Conservation (phyloP, 179 eudicot species). For the Beta lomatogona region DNA sequence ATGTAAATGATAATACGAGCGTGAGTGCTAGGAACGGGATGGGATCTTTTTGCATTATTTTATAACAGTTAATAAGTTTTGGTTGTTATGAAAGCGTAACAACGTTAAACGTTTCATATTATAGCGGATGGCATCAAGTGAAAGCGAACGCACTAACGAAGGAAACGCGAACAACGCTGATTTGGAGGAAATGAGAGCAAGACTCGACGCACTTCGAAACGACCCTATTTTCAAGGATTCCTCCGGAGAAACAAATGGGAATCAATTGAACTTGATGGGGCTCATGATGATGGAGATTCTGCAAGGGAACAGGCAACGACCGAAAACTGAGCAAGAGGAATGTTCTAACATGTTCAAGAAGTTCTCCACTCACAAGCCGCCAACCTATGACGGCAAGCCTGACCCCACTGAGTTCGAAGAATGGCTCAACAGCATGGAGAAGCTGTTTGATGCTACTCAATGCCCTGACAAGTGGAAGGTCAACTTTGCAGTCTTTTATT, state of each 20-base stretch:
- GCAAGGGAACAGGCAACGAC: background rate
- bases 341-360: background rate
- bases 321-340: background rate
- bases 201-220: background rate
- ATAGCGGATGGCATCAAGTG: no score
- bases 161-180: no score
- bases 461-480: background rate
- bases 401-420: background rate
- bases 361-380: background rate
- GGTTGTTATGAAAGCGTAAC: no score
- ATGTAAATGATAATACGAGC: no score
- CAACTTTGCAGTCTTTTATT: background rate
- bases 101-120: no score
- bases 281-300: background rate
- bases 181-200: background rate
- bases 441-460: background rate
- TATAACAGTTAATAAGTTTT: no score
- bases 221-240: no score
- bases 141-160: no score
- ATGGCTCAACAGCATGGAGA: background rate
- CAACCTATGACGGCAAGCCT: no score
- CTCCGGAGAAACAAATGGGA: no score
- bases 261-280: background rate
- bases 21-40: no score
- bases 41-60: no score